These are phyloP conservation scores for Fallopia convolvulus DNA, from an alignment of 148 eudicot genomes.

Conservation along the genomic window DNA sequence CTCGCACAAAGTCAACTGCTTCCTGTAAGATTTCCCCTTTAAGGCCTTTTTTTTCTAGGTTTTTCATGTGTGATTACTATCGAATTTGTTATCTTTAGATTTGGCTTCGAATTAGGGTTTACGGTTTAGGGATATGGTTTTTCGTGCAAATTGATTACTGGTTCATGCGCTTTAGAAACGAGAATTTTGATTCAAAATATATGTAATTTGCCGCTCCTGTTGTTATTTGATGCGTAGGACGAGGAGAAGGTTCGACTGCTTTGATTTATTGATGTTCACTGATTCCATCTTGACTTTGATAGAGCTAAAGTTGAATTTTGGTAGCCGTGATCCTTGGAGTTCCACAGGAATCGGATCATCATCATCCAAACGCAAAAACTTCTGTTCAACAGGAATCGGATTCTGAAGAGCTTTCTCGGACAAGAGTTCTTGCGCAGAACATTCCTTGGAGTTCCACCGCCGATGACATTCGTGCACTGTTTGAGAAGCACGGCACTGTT, in stretches of 20 bases:
- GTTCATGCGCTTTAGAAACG: not conserved
- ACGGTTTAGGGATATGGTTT: not conserved
- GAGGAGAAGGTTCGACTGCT: not conserved
- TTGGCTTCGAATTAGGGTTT: slow-evolving; percentile 8
- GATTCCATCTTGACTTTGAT: slow-evolving; percentile 15
- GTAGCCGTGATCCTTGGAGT: too few species aligned
- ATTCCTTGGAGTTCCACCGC: slow-evolving; percentile 65
- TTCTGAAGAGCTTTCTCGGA: slow-evolving; percentile 33
- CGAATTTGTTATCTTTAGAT: not conserved
- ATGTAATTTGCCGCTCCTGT: not conserved
- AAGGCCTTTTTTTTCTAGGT: not conserved
- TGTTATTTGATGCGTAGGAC: not conserved
- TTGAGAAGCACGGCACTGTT: slow-evolving; percentile 71
- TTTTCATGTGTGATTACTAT: not conserved
- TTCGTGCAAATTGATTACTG: not conserved
- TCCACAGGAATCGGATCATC: too few species aligned
- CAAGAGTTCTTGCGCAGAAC: slow-evolving; percentile 64
- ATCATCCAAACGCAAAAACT: too few species aligned
- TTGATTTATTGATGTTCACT: not conserved
- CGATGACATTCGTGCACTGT: slow-evolving; percentile 66
- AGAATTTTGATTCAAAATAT: not conserved
- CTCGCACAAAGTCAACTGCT: not conserved
- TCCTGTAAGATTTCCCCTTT: not conserved
- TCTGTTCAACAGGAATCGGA: slow-evolving; percentile 12
- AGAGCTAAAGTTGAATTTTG: not conserved